Base-by-base conservation (phyloP, 2,329 filamentous ascomycete species). In the Microdochium paspali region DNA sequence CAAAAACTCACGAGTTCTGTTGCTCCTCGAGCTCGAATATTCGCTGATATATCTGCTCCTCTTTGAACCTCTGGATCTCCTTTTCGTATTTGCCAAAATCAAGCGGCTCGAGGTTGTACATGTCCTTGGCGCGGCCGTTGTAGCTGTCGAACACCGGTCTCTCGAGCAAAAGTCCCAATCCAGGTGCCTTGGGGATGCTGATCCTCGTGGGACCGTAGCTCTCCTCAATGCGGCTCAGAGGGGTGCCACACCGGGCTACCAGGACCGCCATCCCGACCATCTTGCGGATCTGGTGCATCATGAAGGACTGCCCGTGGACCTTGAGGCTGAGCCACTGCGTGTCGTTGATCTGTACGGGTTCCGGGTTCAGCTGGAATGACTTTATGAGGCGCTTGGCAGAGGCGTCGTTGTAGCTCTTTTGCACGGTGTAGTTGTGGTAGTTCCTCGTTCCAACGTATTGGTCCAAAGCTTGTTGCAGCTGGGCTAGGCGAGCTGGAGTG, bases 261-360 rank as follows among this genome's bases (percentile, higher is more conserved):
- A 98, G 74, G 28, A 88, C 82, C 9, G 82, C 88, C 85, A 98
- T 90, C 48, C 87, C 89, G 15, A 98, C 88, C 93, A 98, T 97
- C 69, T 97, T 98, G 60, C 93, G 85, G 66, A 98, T 98, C 70
- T 98, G 93, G 67, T 98, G 93, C 93, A 98, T 98, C 93, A 98
- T 98, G 76, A 98, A 98, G 61, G 85, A 91, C 67, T 98, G 93
- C 0, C 93, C 93, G 66, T 98, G 93, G 23, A 98, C 90, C 64
- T 95, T 95, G 55, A 97, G 74, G 40, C 86, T 93, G 4, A 98
- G 74, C 93, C 93, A 98, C 71, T 98, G 87, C 2, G 90, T 96
- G 61, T 91, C 83, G 64, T 88, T 81, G 66, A 95, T 94, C 60
- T 90, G 80, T 59, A 95, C 84, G 1, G 90, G 89, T 46, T 78